Conservation (phyloP, 257 asterid genomes). For the Nicotiana benthamiana region DNA sequence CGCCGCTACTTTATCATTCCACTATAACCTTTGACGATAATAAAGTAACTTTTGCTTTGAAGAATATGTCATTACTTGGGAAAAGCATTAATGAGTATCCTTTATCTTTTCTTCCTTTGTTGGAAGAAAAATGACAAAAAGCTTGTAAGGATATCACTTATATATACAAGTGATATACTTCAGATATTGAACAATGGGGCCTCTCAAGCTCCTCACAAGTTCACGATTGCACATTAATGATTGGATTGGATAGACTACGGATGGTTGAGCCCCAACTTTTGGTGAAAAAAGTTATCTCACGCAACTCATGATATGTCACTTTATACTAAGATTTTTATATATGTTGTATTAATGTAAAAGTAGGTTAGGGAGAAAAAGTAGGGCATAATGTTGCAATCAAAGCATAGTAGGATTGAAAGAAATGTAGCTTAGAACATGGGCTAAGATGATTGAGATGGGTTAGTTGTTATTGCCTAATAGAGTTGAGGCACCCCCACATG, state of each 20-base stretch:
- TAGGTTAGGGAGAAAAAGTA: background rate
- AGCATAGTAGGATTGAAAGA: background rate
- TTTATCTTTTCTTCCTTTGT: background rate
- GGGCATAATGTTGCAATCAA: constrained; percentile 21
- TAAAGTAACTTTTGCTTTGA: background rate
- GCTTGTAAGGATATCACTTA: background rate
- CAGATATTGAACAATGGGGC: background rate
- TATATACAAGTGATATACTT: background rate
- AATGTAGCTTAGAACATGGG: constrained; percentile 18
- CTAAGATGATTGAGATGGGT: constrained; percentile 29
- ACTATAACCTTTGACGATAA: no score
- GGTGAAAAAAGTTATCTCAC: constrained; percentile 1
- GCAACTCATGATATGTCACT: constrained; percentile 14
- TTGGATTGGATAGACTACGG: background rate
- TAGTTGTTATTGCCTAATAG: constrained; percentile 21
- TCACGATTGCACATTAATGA: background rate
- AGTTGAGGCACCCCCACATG: constrained; percentile 23
- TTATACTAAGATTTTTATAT: constrained; percentile 2
- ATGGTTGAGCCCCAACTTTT: constrained; percentile 3
- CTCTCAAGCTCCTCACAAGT: background rate
- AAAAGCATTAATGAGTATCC: background rate
- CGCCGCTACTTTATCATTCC: no score
- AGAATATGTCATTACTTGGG: background rate
- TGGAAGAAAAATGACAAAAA: background rate
- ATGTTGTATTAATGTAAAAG: background rate